Percentiles rank a stretch among this genome's conserved stretches.
These are phyloP conservation scores for Saccharomycopsis phalli DNA, from an alignment of 1,139 yeast genomes.

Conservation along the genomic window DNA sequence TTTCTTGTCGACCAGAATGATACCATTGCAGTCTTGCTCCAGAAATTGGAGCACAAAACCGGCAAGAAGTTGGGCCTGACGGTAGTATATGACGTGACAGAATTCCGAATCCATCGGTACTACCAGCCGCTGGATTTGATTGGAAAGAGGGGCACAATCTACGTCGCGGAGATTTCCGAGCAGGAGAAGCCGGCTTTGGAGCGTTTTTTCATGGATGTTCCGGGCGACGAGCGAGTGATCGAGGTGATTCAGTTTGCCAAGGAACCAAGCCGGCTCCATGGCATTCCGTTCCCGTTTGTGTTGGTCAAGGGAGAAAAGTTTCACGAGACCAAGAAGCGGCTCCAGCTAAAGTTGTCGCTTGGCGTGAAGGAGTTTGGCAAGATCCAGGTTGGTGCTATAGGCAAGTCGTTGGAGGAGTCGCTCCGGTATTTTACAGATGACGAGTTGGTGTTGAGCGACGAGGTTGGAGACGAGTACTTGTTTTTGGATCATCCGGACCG, in stretches of 20 bases:
- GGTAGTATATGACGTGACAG: constrained; percentile 50
- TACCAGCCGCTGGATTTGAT: constrained; percentile 23
- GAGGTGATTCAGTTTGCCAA: constrained; percentile 68
- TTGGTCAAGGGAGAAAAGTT: constrained; percentile 58
- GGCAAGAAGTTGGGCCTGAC: constrained; percentile 35
- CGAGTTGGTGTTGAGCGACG: constrained; percentile 43
- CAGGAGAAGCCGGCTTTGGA: constrained; percentile 25
- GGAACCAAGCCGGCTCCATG: constrained; percentile 63
- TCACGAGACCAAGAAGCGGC: constrained; percentile 54
- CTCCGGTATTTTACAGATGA: constrained; percentile 42
- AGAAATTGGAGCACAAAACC: constrained; percentile 47
- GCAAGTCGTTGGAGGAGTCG: background rate
- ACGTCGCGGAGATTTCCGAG: constrained; percentile 22
- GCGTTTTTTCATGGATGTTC: constrained; percentile 5
- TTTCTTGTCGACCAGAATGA: constrained; percentile 59
- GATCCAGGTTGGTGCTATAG: constrained; percentile 42
- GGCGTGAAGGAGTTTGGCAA: constrained; percentile 75
- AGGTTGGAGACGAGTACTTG: constrained; percentile 43
- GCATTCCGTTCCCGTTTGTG: constrained; percentile 79
- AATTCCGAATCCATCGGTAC: constrained; percentile 24
- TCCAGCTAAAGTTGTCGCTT: constrained; percentile 61
- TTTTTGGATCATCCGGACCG: constrained; percentile 88
- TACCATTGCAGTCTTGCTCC: constrained; percentile 47
- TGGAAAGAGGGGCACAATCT: background rate
- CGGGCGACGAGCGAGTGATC: constrained; percentile 19